These are phyloP conservation scores for Santalum album DNA, from an alignment of 164 flowering plant genomes.

Conservation along the genomic window DNA sequence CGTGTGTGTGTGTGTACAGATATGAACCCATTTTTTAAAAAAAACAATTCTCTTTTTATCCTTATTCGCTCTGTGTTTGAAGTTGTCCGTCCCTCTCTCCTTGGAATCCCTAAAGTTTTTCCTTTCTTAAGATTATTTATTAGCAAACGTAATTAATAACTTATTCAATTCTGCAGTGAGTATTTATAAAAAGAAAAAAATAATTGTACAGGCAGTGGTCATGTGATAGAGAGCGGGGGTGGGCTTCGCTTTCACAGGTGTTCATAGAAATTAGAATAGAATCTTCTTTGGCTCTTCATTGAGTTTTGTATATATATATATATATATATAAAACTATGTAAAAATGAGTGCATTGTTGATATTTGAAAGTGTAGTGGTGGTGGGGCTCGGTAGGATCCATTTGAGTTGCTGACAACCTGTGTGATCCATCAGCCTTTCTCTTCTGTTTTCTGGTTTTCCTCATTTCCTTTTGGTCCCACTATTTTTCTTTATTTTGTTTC, in stretches of 20 bases:
- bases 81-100: slow-evolving; percentile 53
- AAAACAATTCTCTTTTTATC: slow-evolving; percentile 16
- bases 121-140: too few relatives aligned
- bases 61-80: slow-evolving; percentile 38
- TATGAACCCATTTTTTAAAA: too few relatives aligned
- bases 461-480: too few relatives aligned
- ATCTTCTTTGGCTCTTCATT: slow-evolving; percentile 51
- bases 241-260: slow-evolving; percentile 29
- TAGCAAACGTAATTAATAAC: too few relatives aligned
- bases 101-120: slow-evolving; percentile 30
- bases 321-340: too few relatives aligned
- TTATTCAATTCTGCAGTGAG: too few relatives aligned
- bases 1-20: too few relatives aligned
- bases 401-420: slow-evolving; percentile 31
- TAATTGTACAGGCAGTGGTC: slow-evolving; percentile 49
- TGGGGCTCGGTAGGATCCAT: slow-evolving; percentile 26
- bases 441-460: slow-evolving; percentile 15
- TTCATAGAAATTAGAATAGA: slow-evolving; percentile 61
- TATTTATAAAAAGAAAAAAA: too few relatives aligned
- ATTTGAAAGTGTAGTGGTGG: slow-evolving; percentile 10
- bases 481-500: too few relatives aligned
- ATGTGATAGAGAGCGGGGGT: slow-evolving; percentile 35
- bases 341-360: too few relatives aligned
- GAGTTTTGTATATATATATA: not conserved
- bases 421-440: slow-evolving; percentile 12